Percentiles rank a stretch among this genome's conserved stretches.
These are phyloP conservation scores for Eutrema yunnanense DNA, from an alignment of 345 rosid species.

Conservation along the genomic window DNA sequence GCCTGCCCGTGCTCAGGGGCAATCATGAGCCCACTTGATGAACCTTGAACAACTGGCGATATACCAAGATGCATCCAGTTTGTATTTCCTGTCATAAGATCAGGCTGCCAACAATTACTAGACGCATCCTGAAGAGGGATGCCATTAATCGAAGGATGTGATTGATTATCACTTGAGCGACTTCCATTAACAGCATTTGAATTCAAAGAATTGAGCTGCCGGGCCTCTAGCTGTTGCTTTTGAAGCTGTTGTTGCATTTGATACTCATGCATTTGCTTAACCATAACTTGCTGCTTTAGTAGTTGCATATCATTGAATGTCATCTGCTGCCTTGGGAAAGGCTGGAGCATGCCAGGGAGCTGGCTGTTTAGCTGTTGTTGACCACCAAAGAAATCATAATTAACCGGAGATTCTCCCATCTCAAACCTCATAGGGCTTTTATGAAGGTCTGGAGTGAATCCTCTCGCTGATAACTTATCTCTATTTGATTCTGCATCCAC, in stretches of 20 bases:
- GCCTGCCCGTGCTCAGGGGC: conserved; percentile 59
- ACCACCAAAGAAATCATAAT: conserved; percentile 60
- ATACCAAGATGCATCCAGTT: conserved; percentile 48
- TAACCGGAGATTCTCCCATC: conserved; percentile 57
- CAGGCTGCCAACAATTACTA: conserved; percentile 49
- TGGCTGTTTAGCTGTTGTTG: conserved; percentile 60
- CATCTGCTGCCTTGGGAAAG: conserved; percentile 63
- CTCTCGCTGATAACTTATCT: conserved; percentile 41
- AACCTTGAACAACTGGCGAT: conserved; percentile 49
- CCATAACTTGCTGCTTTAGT: conserved; percentile 62
- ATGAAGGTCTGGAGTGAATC: conserved; percentile 45
- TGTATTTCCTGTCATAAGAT: conserved; percentile 43
- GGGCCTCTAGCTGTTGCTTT: conserved; percentile 48
- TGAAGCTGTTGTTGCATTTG: conserved; percentile 69
- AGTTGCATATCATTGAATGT: conserved; percentile 70
- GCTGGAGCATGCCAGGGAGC: conserved; percentile 52
- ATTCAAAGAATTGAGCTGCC: conserved; percentile 45
- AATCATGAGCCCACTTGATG: conserved; percentile 48
- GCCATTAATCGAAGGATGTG: conserved; percentile 46
- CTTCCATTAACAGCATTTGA: conserved; percentile 41
- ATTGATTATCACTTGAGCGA: conserved; percentile 39
- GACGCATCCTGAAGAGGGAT: conserved; percentile 57
- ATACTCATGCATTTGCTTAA: conserved; percentile 68
- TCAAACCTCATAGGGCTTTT: conserved; percentile 44
- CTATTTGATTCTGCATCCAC: conserved; percentile 50